Evolutionary conservation across 176 grass and related monocot species (phyloP).

Genomic region (Elaeis guineensis): DNA sequence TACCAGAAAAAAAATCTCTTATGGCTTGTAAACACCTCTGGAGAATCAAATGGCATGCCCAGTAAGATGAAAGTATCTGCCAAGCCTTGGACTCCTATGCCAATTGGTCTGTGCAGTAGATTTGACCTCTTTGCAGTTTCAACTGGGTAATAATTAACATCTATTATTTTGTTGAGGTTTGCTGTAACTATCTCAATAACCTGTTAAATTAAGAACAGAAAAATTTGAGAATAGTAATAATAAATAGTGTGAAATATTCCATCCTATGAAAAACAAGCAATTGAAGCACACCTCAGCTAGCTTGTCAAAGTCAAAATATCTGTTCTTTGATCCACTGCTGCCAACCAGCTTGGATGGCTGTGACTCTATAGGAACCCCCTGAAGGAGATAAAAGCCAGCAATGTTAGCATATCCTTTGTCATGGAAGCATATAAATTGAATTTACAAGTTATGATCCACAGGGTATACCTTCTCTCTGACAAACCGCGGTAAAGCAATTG

Average conservation of each 20-base stretch:
- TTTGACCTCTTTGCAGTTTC: constrained; percentile 89
- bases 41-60: constrained; percentile 97
- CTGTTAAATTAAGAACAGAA: constrained; percentile 35
- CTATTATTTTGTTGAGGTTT: constrained; percentile 98
- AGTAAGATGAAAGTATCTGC: constrained; percentile 96
- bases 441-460: not conserved
- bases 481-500: constrained; percentile 95
- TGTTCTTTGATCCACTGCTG: constrained; percentile 64
- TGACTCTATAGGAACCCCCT: constrained; percentile 78
- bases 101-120: constrained; percentile 77
- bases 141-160: constrained; percentile 81
- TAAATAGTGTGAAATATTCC: not conserved
- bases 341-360: constrained; percentile 94
- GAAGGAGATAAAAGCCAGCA: constrained; percentile 10
- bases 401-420: too few species aligned
- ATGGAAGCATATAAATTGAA: not conserved
- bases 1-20: too few species aligned
- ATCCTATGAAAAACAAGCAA: not conserved
- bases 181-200: constrained; percentile 54
- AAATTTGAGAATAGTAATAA: not conserved
- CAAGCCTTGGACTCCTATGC: constrained; percentile 86
- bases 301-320: constrained; percentile 97
- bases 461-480: constrained; percentile 85
- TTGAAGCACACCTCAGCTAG: constrained; percentile 69
- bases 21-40: constrained; percentile 36